A percentile compares a stretch with the other conserved stretches of the same genome.
Evolutionary conservation across 2,329 filamentous ascomycete species (phyloP).

Genomic region (Fusarium dlaminii): DNA sequence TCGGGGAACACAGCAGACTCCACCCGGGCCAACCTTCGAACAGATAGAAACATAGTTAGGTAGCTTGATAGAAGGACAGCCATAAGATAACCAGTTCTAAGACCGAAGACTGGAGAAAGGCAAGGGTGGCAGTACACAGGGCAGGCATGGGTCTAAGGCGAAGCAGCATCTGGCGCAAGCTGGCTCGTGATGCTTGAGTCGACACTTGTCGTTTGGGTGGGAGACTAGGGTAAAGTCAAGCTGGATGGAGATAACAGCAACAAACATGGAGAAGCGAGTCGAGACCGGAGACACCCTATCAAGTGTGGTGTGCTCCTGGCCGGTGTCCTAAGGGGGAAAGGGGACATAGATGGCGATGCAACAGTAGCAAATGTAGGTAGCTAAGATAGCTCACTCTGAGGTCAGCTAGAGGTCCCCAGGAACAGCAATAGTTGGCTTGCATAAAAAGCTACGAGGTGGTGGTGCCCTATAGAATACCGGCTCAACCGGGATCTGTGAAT

Average conservation of each 20-base stretch:
- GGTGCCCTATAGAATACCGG: constrained; percentile 17
- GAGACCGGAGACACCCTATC: constrained; percentile 17
- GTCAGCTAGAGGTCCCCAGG: constrained; percentile 18
- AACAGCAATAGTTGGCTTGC: constrained; percentile 31
- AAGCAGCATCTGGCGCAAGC: constrained; percentile 36
- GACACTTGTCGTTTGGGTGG: constrained; percentile 28
- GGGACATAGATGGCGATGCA: constrained; percentile 17
- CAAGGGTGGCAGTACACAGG: constrained; percentile 15
- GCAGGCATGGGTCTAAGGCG: constrained; percentile 26
- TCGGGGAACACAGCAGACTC: constrained; percentile 12
- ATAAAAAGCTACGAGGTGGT: constrained; percentile 23
- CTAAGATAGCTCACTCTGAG: constrained; percentile 6
- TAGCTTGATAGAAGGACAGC: constrained; percentile 17
- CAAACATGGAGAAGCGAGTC: constrained; percentile 24
- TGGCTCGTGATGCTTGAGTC: constrained; percentile 38
- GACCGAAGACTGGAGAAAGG: constrained; percentile 15
- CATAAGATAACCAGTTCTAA: constrained; percentile 11
- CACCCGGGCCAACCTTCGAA: constrained; percentile 28
- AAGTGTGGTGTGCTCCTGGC: constrained; percentile 21
- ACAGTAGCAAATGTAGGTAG: constrained; percentile 15
- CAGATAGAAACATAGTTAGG: constrained; percentile 17
- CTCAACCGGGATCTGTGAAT: constrained; percentile 14
- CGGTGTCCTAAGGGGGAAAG: constrained; percentile 38
- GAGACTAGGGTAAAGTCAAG: constrained; percentile 19
- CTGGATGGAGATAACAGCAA: constrained; percentile 6